These are phyloP conservation scores for Rubia peregrina DNA, from an alignment of 305 asterid species.

Conservation along the genomic window DNA sequence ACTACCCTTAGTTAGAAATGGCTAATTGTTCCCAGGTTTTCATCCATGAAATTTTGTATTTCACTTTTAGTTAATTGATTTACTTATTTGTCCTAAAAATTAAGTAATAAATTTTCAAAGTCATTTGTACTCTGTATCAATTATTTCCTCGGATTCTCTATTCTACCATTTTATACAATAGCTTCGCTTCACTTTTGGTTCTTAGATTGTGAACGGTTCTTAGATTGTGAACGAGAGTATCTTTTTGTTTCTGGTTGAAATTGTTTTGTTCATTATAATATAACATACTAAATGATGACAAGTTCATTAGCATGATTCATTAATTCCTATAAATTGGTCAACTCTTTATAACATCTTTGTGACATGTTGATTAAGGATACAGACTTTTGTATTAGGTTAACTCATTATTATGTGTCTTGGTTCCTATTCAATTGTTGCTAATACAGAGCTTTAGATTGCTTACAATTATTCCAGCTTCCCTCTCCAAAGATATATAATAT, in stretches of 20 bases:
- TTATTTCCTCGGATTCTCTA: no score
- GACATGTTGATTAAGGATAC: background rate
- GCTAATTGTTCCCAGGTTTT: background rate
- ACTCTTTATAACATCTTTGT: background rate
- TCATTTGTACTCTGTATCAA: no score
- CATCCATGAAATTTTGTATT: background rate
- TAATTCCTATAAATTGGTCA: background rate
- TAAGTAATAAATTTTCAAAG: no score
- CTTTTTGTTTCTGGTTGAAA: background rate
- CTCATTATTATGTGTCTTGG: background rate
- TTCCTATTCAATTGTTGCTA: background rate
- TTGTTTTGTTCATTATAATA: background rate
- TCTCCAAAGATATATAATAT: no score
- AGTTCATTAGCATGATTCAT: background rate
- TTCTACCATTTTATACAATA: background rate
- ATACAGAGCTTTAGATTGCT: background rate
- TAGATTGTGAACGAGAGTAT: background rate
- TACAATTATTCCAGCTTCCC: background rate
- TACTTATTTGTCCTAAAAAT: background rate
- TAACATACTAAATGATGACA: background rate
- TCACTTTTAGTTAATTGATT: background rate
- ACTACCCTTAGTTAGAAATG: background rate
- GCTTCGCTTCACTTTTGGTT: background rate
- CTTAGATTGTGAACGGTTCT: background rate
- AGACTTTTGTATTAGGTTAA: background rate